These are phyloP conservation scores for Metschnikowia santaceciliae DNA, from an alignment of 805 yeast genomes.

Conservation along the genomic window DNA sequence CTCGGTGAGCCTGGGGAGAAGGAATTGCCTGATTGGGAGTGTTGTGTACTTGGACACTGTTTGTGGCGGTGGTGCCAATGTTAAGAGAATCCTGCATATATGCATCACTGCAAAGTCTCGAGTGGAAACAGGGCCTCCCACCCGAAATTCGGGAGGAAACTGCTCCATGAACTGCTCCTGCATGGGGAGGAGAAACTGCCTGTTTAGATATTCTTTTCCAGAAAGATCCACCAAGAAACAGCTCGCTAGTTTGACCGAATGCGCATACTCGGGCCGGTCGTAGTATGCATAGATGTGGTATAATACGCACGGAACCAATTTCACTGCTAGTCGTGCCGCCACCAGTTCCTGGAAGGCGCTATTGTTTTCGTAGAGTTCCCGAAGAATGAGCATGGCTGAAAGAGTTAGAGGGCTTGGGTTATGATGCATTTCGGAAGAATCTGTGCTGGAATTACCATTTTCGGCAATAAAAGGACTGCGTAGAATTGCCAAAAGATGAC, in stretches of 20 bases:
- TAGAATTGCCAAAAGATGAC: conserved; percentile 42
- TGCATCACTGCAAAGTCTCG: conserved; percentile 63
- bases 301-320: conserved; percentile 49
- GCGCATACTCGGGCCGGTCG: conserved; percentile 32
- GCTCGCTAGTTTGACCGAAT: conserved; percentile 47
- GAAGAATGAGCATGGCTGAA: conserved; percentile 59
- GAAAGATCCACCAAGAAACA: conserved; percentile 51
- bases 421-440: not conserved
- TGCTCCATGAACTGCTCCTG: conserved; percentile 40
- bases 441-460: not conserved
- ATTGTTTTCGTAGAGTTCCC: conserved; percentile 80
- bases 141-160: conserved; percentile 52
- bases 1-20: conserved; percentile 51
- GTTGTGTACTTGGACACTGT: conserved; percentile 3
- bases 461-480: conserved; percentile 7
- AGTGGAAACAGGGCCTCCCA: conserved; percentile 46
- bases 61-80: conserved; percentile 22
- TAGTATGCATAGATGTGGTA: conserved; percentile 55
- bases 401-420: conserved; percentile 41
- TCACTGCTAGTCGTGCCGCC: conserved; percentile 44
- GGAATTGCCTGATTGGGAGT: conserved; percentile 21
- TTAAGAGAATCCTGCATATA: conserved; percentile 29
- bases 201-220: conserved; percentile 34
- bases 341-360: conserved; percentile 42
- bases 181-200: conserved; percentile 44